Percentiles rank a stretch among this genome's conserved stretches.
Conservation (phyloP, 495 filamentous ascomycete genomes). For the Saxophila tyrrhenica region DNA sequence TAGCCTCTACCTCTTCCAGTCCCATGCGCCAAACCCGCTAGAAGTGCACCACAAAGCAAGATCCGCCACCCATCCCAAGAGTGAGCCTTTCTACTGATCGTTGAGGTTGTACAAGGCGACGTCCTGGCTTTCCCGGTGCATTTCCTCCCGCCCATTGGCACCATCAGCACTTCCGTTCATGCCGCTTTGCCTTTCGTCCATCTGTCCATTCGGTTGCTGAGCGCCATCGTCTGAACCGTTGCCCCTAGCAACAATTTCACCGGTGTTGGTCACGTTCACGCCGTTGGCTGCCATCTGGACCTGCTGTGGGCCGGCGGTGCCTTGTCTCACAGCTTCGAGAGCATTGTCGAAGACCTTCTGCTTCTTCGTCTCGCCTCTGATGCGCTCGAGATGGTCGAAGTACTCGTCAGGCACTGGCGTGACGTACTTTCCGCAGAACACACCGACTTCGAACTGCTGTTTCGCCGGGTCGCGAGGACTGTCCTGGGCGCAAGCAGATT, state of each 20-base stretch:
- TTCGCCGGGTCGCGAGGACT: slow-evolving; percentile 43
- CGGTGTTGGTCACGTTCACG: slow-evolving; percentile 44
- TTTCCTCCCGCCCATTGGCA: slow-evolving; percentile 1
- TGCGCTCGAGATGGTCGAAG: slow-evolving; percentile 70
- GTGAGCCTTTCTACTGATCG: slow-evolving; percentile 16
- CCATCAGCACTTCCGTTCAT: slow-evolving; percentile 4
- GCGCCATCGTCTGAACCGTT: slow-evolving; percentile 10
- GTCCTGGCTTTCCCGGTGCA: slow-evolving; percentile 23
- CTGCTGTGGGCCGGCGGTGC: slow-evolving; percentile 51
- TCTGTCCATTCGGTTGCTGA: slow-evolving; percentile 11
- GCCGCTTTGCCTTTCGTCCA: neutral
- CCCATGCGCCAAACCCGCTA: no score
- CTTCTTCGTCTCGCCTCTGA: slow-evolving; percentile 64
- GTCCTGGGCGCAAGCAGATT: slow-evolving; percentile 65
- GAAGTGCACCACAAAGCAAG: no score
- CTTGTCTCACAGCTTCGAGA: slow-evolving; percentile 54
- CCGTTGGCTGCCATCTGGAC: slow-evolving; percentile 53
- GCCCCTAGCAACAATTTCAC: slow-evolving; percentile 39
- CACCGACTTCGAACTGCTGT: slow-evolving; percentile 77
- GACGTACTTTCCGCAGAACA: slow-evolving; percentile 86
- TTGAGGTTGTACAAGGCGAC: slow-evolving; percentile 32
- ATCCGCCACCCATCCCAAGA: no score
- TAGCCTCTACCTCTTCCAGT: neutral
- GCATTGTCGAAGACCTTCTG: slow-evolving; percentile 59
- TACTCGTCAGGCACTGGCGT: slow-evolving; percentile 76